Evolutionary conservation across 2,329 filamentous ascomycete species (phyloP).

Genomic region (Beauveria rudraprayagi): DNA sequence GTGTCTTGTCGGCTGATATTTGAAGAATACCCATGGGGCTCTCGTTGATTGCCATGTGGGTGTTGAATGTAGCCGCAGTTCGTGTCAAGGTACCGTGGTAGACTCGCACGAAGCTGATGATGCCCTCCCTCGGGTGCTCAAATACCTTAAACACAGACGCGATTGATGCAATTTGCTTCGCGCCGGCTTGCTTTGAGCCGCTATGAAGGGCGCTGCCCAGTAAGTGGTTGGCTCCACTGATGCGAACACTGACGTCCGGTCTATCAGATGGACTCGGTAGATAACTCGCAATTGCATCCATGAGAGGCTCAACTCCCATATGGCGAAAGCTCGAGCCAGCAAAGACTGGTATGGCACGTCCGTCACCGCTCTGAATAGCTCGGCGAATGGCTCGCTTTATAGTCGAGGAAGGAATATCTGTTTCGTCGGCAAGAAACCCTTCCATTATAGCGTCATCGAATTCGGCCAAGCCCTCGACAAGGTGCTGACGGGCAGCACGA

Average conservation of each 20-base stretch:
- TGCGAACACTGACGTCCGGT: conserved; percentile 68
- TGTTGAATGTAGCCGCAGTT: conserved; percentile 76
- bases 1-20: conserved; percentile 81
- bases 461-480: conserved; percentile 80
- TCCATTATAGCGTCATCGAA: conserved; percentile 83
- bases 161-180: conserved; percentile 34
- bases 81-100: conserved; percentile 76
- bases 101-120: conserved; percentile 85
- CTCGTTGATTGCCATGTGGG: conserved; percentile 71
- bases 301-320: conserved; percentile 83
- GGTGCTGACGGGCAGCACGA: conserved; percentile 62
- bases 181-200: conserved; percentile 27
- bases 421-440: conserved; percentile 68
- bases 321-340: conserved; percentile 90
- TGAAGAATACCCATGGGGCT: conserved; percentile 73
- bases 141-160: conserved; percentile 90
- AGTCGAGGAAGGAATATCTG: conserved; percentile 59
- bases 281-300: conserved; percentile 83
- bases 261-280: conserved; percentile 75
- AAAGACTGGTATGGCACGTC: conserved; percentile 75
- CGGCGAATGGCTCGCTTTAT: conserved; percentile 69
- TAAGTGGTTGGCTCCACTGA: conserved; percentile 45
- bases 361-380: conserved; percentile 59
- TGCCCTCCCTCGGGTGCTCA: conserved; percentile 75
- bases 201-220: conserved; percentile 30